phyloP scores from a whole-genome alignment of 2,329 filamentous ascomycete genomes.

The Byssoonygena ceratinophila region DNA sequence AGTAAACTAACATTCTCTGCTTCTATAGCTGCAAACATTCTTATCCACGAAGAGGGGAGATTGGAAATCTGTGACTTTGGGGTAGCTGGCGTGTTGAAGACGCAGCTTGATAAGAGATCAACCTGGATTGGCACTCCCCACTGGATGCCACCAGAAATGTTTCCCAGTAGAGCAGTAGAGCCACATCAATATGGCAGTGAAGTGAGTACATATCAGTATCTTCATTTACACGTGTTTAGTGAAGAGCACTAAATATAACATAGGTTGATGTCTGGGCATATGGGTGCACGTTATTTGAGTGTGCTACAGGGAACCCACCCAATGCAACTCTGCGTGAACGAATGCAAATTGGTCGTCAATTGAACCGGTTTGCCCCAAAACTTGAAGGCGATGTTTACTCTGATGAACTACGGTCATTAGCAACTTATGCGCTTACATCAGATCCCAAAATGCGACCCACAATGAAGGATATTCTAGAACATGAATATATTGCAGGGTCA shows the following conservation, averaged over 20 bases:
- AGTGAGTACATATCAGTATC: constrained; percentile 22
- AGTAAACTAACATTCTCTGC: neutral
- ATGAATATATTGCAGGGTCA: constrained; percentile 36
- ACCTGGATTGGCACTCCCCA: constrained; percentile 57
- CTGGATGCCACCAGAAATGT: constrained; percentile 57
- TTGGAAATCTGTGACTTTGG: constrained; percentile 57
- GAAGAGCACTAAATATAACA: neutral
- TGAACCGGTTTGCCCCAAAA: constrained; percentile 35
- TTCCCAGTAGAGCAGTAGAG: constrained; percentile 28
- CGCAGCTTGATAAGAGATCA: constrained; percentile 49
- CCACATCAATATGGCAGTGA: constrained; percentile 40
- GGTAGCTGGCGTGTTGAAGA: constrained; percentile 53
- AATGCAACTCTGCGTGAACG: constrained; percentile 39
- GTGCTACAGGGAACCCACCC: constrained; percentile 41
- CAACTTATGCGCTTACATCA: constrained; percentile 36
- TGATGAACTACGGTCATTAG: constrained; percentile 37
- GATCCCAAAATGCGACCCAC: constrained; percentile 37
- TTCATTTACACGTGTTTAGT: neutral
- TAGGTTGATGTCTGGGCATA: constrained; percentile 44
- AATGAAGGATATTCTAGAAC: constrained; percentile 38
- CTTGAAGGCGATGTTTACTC: constrained; percentile 36
- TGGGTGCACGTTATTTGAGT: constrained; percentile 42
- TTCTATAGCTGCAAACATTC: constrained; percentile 49
- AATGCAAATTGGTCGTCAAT: constrained; percentile 38
- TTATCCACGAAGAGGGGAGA: constrained; percentile 53